Conservation (phyloP, 768 basidiomycete species). For the Phlebiopsis gigantea region DNA sequence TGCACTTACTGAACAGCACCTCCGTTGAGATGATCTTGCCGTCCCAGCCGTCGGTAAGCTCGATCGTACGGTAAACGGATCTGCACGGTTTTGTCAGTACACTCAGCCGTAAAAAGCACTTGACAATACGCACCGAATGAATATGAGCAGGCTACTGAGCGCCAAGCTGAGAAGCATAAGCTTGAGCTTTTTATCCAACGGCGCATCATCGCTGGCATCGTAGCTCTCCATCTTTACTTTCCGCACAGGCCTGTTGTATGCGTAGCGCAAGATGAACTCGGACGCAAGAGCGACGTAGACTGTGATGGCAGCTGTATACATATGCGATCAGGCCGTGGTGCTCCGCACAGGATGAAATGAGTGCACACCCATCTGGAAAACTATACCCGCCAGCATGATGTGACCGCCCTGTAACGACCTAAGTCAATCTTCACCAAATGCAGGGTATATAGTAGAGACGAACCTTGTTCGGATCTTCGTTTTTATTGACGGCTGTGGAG, state of each 20-base stretch:
- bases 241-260: conserved; percentile 8
- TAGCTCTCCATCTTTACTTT: not conserved
- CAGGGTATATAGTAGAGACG: not conserved
- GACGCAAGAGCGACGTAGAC: conserved; percentile 35
- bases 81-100: conserved; percentile 21
- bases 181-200: not conserved
- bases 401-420: conserved; percentile 18
- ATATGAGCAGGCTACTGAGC: conserved; percentile 17
- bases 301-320: conserved; percentile 26
- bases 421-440: not conserved
- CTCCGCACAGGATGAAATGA: not conserved
- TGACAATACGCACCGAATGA: conserved; percentile 16
- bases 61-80: conserved; percentile 45
- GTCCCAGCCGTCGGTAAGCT: conserved; percentile 46
- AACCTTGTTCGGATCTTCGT: conserved; percentile 11
- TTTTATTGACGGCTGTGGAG: conserved; percentile 14
- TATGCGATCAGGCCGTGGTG: not conserved
- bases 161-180: conserved; percentile 14
- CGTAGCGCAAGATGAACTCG: conserved; percentile 40
- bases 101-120: conserved; percentile 5
- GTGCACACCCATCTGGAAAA: conserved; percentile 24
- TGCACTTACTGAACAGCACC: conserved; percentile 36
- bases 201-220: not conserved
- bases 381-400: conserved; percentile 27
- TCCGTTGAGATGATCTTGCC: conserved; percentile 46